Conservation (phyloP, 2,329 filamentous ascomycete genomes). For the Claviceps sorghi region DNA sequence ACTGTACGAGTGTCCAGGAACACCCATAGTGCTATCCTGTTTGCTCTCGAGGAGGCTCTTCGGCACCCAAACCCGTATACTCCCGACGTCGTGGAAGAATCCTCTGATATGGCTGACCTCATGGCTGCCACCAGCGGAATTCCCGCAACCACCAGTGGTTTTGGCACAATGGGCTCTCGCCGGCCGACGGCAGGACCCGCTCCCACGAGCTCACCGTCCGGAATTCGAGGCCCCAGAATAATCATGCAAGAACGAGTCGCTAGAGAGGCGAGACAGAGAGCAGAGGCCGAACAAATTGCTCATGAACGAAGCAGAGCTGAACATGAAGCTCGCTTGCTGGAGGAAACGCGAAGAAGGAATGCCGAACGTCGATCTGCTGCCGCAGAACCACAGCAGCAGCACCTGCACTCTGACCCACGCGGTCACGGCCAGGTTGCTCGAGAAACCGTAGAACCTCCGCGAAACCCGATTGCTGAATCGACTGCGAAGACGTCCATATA, state of each 20-base stretch:
- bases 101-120: constrained; percentile 83
- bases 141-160: constrained; percentile 39
- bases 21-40: constrained; percentile 82
- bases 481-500: constrained; percentile 8
- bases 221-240: constrained; percentile 71
- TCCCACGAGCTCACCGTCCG: constrained; percentile 41
- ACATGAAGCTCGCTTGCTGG: constrained; percentile 37
- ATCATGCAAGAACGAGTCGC: constrained; percentile 81
- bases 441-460: constrained; percentile 12
- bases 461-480: constrained; percentile 4
- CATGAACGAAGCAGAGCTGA: constrained; percentile 43
- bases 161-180: constrained; percentile 28
- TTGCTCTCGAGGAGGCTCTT: constrained; percentile 79
- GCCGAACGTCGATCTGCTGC: constrained; percentile 46
- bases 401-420: constrained; percentile 17
- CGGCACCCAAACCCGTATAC: constrained; percentile 73
- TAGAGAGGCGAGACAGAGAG: constrained; percentile 56
- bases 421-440: constrained; percentile 14
- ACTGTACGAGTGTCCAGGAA: constrained; percentile 59
- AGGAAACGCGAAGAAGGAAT: constrained; percentile 41
- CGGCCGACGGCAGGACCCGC: constrained; percentile 34
- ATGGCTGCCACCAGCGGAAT: constrained; percentile 42
- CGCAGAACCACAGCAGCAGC: constrained; percentile 16
- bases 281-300: constrained; percentile 45
- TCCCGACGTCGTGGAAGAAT: constrained; percentile 70